Conservation (phyloP, 306 rosid genomes). For the Sphenostylis stenocarpa region DNA sequence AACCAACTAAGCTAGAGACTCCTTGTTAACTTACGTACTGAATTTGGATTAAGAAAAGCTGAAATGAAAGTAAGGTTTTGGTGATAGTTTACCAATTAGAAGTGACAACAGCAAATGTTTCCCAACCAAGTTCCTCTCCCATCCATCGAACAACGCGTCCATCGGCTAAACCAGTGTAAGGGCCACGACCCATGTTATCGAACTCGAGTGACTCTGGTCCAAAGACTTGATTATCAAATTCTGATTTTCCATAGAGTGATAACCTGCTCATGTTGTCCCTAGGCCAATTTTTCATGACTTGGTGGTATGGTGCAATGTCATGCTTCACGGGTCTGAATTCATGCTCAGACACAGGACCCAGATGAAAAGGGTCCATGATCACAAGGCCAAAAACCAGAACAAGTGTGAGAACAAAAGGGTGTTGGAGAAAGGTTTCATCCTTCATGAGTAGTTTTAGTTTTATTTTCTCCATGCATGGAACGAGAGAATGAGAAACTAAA, state of each 20-base stretch:
- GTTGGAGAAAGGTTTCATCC: conserved; percentile 73
- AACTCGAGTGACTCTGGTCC: conserved; percentile 95
- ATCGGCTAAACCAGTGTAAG: conserved; percentile 85
- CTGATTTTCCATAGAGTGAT: conserved; percentile 56
- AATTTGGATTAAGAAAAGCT: neutral
- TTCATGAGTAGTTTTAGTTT: conserved; percentile 41
- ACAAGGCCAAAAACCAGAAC: conserved; percentile 62
- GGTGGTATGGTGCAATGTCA: conserved; percentile 73
- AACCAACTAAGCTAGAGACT: too few relatives aligned
- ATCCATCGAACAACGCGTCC: conserved; percentile 96
- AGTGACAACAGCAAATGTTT: conserved; percentile 82
- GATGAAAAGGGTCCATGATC: conserved; percentile 81
- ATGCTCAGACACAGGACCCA: conserved; percentile 70
- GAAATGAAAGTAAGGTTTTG: neutral
- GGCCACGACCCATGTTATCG: conserved; percentile 73
- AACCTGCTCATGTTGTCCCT: conserved; percentile 72
- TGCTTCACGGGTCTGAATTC: conserved; percentile 79
- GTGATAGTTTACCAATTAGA: conserved; percentile 55
- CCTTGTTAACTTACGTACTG: neutral
- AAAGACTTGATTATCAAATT: conserved; percentile 67
- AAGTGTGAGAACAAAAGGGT: conserved; percentile 56
- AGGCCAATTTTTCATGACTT: conserved; percentile 83
- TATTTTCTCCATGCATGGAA: conserved; percentile 72
- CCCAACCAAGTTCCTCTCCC: conserved; percentile 86
- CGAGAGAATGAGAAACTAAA: neutral